Conservation (phyloP, 805 yeast genomes). For the Candida glaebosa region DNA sequence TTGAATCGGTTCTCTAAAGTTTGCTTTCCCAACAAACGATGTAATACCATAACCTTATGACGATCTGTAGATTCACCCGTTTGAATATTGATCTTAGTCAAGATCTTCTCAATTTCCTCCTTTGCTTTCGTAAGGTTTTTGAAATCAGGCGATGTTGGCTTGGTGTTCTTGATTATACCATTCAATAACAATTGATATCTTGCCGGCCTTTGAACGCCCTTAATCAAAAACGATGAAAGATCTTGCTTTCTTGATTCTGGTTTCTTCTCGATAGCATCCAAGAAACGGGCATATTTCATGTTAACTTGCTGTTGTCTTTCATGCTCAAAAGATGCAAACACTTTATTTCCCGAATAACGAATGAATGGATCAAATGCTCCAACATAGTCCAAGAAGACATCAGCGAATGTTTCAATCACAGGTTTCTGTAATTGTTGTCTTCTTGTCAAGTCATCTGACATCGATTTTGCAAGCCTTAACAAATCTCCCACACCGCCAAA, state of each 20-base stretch:
- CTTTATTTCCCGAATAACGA: slow-evolving; percentile 89
- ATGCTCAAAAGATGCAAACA: slow-evolving; percentile 91
- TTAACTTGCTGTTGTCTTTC: slow-evolving; percentile 91
- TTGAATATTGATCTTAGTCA: slow-evolving; percentile 77
- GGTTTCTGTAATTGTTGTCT: slow-evolving; percentile 81
- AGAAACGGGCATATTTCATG: slow-evolving; percentile 87
- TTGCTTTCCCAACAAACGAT: slow-evolving; percentile 56
- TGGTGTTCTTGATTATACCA: slow-evolving; percentile 80
- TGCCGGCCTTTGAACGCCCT: slow-evolving; percentile 95
- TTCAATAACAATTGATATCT: slow-evolving; percentile 82
- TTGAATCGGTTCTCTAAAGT: slow-evolving; percentile 83
- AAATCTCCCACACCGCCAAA: slow-evolving; percentile 88
- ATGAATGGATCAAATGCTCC: slow-evolving; percentile 91
- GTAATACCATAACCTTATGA: slow-evolving; percentile 78
- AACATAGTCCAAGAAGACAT: slow-evolving; percentile 77
- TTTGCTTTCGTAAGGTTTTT: slow-evolving; percentile 68
- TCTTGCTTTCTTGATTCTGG: slow-evolving; percentile 88
- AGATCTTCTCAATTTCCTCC: slow-evolving; percentile 68
- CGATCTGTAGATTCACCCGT: slow-evolving; percentile 94
- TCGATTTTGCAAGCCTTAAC: slow-evolving; percentile 73
- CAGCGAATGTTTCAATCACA: slow-evolving; percentile 83
- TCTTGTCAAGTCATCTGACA: slow-evolving; percentile 85
- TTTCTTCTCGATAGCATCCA: slow-evolving; percentile 82
- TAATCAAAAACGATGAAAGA: slow-evolving; percentile 86
- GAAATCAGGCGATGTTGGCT: slow-evolving; percentile 70